These are phyloP conservation scores for Trypanosoma boissoni DNA, from an alignment of 208 protist species.

Conservation along the genomic window DNA sequence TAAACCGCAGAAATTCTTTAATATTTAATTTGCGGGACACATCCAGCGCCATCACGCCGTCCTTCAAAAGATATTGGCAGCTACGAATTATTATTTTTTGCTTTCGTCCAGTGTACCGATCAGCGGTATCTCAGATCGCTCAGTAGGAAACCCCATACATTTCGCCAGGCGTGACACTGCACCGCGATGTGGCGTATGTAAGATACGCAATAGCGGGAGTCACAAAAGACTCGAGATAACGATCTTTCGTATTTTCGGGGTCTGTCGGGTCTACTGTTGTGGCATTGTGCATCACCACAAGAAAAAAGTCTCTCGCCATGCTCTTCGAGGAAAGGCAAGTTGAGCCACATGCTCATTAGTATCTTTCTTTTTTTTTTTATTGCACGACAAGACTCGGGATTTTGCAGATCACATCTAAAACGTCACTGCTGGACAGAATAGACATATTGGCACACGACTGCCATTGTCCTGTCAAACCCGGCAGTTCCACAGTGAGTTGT, in stretches of 20 bases:
- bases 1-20: slow-evolving; percentile 61
- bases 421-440: too few species aligned
- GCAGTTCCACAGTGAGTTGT: slow-evolving; percentile 45
- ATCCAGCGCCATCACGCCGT: slow-evolving; percentile 68
- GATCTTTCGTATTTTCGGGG: slow-evolving; percentile 60
- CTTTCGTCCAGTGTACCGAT: slow-evolving; percentile 58
- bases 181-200: slow-evolving; percentile 90
- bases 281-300: slow-evolving; percentile 82
- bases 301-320: slow-evolving; percentile 55
- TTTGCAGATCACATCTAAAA: too few species aligned
- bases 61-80: slow-evolving; percentile 51
- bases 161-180: slow-evolving; percentile 84
- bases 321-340: slow-evolving; percentile 82
- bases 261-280: slow-evolving; percentile 86
- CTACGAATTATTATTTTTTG: slow-evolving; percentile 77
- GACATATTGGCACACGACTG: too few species aligned
- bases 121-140: slow-evolving; percentile 50
- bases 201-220: slow-evolving; percentile 97
- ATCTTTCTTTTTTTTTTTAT: too few species aligned
- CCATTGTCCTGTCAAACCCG: slow-evolving; percentile 76
- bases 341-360: too few species aligned
- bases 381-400: too few species aligned
- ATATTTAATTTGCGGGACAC: slow-evolving; percentile 57
- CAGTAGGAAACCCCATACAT: slow-evolving; percentile 50
- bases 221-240: slow-evolving; percentile 87